Evolutionary conservation across 225 moss, liverwort and hornwort genomes (phyloP).

Genomic region (Pleurozium schreberi): DNA sequence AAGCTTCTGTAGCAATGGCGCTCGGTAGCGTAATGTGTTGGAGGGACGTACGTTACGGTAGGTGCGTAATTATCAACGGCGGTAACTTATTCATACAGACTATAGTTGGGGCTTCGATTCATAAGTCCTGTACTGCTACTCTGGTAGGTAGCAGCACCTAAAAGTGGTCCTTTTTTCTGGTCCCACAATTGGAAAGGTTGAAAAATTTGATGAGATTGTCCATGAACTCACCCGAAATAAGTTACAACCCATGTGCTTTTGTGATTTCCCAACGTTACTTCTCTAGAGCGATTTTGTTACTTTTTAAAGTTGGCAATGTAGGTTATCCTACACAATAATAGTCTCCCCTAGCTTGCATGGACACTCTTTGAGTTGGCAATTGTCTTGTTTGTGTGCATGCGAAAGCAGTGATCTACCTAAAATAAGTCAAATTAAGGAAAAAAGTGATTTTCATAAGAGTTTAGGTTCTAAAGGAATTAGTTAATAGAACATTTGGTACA

Average conservation of each 20-base stretch:
- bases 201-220: not conserved
- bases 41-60: not conserved
- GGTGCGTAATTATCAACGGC: not conserved
- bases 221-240: not conserved
- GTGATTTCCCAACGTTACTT: accelerated
- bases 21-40: not conserved
- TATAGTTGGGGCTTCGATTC: too few species aligned
- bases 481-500: not conserved
- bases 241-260: not conserved
- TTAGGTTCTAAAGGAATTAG: not conserved
- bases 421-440: not conserved
- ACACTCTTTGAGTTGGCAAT: not conserved
- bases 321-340: too few species aligned
- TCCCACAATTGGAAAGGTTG: too few species aligned
- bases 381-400: too few species aligned
- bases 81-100: too few species aligned
- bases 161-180: not conserved
- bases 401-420: not conserved
- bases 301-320: not conserved
- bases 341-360: too few species aligned
- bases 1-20: not conserved
- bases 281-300: not conserved
- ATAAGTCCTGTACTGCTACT: not conserved
- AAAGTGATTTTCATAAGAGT: not conserved
- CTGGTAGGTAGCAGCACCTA: not conserved